Evolutionary conservation across 371 early-diverging fungal genomes (phyloP), one percentile per base, ranked within the genome.

Genomic region (Fennellomyces sp.): DNA sequence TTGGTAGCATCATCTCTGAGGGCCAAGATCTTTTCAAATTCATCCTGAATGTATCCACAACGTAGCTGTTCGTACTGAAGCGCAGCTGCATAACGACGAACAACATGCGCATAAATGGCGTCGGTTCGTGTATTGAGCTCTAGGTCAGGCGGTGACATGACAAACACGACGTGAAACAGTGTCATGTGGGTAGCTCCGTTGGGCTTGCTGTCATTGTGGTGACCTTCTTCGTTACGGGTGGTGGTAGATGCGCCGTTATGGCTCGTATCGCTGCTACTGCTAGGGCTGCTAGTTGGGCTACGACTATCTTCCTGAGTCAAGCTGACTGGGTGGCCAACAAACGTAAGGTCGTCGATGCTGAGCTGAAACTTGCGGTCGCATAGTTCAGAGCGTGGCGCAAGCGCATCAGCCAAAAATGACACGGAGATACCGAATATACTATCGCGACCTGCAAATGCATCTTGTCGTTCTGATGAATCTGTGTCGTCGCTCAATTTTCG

Each of bases 91-190:
- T 92, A 70, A 48, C 89, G 86, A 36, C 85, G 70, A 11, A 92
- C 82, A 41, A 91, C 88, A 65, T 91, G 80, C n/a, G 80, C 73
- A 71, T 92, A 92, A 6, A 91, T 68, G 19, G 76, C 79, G 31
- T 91, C 86, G 0, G 90, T 85, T 50, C 87, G 86, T 28, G 66
- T 58, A 58, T 80, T 85, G 27, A 85, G 60, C 47, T 86, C 82
- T 5, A 85, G 63, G 58, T 87, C 82, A 7, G 82, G 77, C 2
- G 85, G 82, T 23, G 76, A 75, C 63, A 84, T 60, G 4, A 87
- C 93, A 69, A 92, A 90, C 0, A 93, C 93, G 21, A 95, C 78
- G 69, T 93, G 91, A 68, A 95, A 95, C 64, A 88, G 83, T 6
- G 92, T 89, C 76, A 93, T 83, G 52, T 83, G 78, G 15, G 67